Base-by-base conservation (phyloP, 345 rosid species). In the Eucalyptus cloeziana region DNA sequence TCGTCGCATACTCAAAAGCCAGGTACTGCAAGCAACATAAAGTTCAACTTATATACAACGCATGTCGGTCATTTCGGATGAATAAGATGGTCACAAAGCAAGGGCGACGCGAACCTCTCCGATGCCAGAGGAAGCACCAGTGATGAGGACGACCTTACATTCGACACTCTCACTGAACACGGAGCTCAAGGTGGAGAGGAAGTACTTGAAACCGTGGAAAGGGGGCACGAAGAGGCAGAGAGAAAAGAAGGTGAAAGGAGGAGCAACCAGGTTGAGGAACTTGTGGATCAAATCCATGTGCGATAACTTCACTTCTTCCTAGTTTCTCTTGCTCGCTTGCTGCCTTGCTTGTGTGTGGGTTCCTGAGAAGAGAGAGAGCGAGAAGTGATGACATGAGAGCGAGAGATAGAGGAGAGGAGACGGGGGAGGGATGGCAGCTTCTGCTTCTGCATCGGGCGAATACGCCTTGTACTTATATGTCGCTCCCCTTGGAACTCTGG, bases 1-100 rank as follows among this genome's bases (percentile, higher is more conserved):
- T 92, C 89, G 79, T 94, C 16, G 94, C 95, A 14, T 94, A 95
- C 92, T 95, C 94, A 43, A 93, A 95, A 15, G 96, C 95, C 76
- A 95, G 56, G 87, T 92, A 90, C 96, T 94, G 69, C 27, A 50
- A 21, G 45, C 81, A 5, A 33, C 25, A 71, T 17, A 71, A 71
- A 12, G 13, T 40, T 52, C 10, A 37, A 31, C 80, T 64, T 7
- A 64, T 52, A 52, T 13, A 64, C 76, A n/a, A 10, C 76, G 15
- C 10, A 10, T 11, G 83, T 40, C 14, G 27, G 83, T 76, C 83
- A 40, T 76, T 76, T 37, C 47, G 47, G 83, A 76, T 40, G 83
- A 76, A 21, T 11, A 21, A 76, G 83, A 76, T 5, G 83, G 45
- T 76, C 47, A 40, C 3, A 76, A 76, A 10, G 83, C 47, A 52